Evolutionary conservation across 495 filamentous ascomycete species (phyloP).

Genomic region (Aspergillus coremiiformis): DNA sequence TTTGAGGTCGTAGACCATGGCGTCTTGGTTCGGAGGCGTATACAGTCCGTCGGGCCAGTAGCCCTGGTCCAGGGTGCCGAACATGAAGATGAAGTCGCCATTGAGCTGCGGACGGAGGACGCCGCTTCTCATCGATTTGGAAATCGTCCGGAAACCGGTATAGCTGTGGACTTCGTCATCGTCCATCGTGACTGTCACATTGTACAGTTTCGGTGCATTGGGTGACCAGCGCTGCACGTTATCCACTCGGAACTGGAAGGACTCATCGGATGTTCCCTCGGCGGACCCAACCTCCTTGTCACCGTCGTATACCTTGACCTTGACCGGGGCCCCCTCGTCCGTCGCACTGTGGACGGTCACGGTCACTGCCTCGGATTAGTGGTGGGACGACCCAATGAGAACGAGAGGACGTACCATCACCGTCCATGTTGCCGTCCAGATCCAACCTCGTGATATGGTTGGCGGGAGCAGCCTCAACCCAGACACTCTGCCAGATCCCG

Average conservation of each 20-base stretch:
- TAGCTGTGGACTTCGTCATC: slow-evolving; percentile 51
- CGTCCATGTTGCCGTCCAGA: slow-evolving; percentile 51
- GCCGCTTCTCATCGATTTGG: slow-evolving; percentile 45
- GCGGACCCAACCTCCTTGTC: slow-evolving; percentile 32
- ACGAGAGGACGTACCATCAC: slow-evolving; percentile 38
- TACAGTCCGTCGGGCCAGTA: slow-evolving; percentile 65
- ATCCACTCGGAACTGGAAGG: slow-evolving; percentile 46
- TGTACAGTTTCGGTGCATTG: slow-evolving; percentile 53
- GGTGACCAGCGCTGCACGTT: slow-evolving; percentile 54
- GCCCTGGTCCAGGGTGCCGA: slow-evolving; percentile 62
- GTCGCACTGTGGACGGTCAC: slow-evolving; percentile 40
- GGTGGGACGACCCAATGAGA: too few relatives aligned
- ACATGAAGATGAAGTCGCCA: slow-evolving; percentile 56
- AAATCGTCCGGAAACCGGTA: slow-evolving; percentile 60
- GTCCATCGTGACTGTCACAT: slow-evolving; percentile 49
- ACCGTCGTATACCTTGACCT: slow-evolving; percentile 39
- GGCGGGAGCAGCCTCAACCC: slow-evolving; percentile 53
- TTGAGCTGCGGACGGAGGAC: slow-evolving; percentile 56
- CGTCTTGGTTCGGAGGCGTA: slow-evolving; percentile 51
- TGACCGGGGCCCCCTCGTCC: slow-evolving; percentile 25
- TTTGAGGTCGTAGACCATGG: slow-evolving; percentile 58
- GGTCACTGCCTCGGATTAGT: slow-evolving; percentile 29
- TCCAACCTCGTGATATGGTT: slow-evolving; percentile 50
- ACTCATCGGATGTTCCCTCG: slow-evolving; percentile 33
- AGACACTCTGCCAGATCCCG: slow-evolving; percentile 65